phyloP scores from a whole-genome alignment of 2,329 filamentous ascomycete genomes.

The Fusarium drepaniforme region DNA sequence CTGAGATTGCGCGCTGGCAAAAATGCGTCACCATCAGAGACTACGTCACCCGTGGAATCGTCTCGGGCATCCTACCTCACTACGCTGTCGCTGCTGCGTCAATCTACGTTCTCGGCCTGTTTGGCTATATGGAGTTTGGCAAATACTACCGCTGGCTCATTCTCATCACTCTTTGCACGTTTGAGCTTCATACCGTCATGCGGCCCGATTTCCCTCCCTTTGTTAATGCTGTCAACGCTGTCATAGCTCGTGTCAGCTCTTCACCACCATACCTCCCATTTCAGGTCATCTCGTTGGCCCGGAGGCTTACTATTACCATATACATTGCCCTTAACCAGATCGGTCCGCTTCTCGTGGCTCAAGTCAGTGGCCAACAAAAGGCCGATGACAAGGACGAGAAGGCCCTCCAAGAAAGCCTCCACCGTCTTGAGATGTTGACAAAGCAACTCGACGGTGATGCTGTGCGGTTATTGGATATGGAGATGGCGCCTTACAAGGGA shows the following conservation, averaged over 20 bases:
- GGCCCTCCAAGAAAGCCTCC: constrained; percentile 71
- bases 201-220: constrained; percentile 63
- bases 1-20: constrained; percentile 75
- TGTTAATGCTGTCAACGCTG: constrained; percentile 60
- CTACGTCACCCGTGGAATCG: constrained; percentile 74
- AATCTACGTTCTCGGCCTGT: constrained; percentile 71
- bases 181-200: constrained; percentile 69
- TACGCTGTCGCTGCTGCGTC: constrained; percentile 69
- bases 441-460: constrained; percentile 77
- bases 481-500: constrained; percentile 84
- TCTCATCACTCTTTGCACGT: constrained; percentile 63
- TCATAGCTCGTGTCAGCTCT: constrained; percentile 52
- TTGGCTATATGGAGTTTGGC: constrained; percentile 77
- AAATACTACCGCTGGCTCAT: constrained; percentile 75
- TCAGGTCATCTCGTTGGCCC: constrained; percentile 81
- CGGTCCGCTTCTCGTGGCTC: constrained; percentile 71
- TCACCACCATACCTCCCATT: constrained; percentile 83
- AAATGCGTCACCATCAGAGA: constrained; percentile 78
- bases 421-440: constrained; percentile 72
- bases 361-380: constrained; percentile 43
- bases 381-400: constrained; percentile 58
- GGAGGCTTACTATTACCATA: constrained; percentile 81
- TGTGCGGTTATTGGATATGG: constrained; percentile 77
- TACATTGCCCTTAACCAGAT: constrained; percentile 89
- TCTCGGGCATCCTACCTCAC: constrained; percentile 70